These are phyloP conservation scores for Collybiopsis luxurians DNA, from an alignment of 768 basidiomycete genomes.

Conservation along the genomic window DNA sequence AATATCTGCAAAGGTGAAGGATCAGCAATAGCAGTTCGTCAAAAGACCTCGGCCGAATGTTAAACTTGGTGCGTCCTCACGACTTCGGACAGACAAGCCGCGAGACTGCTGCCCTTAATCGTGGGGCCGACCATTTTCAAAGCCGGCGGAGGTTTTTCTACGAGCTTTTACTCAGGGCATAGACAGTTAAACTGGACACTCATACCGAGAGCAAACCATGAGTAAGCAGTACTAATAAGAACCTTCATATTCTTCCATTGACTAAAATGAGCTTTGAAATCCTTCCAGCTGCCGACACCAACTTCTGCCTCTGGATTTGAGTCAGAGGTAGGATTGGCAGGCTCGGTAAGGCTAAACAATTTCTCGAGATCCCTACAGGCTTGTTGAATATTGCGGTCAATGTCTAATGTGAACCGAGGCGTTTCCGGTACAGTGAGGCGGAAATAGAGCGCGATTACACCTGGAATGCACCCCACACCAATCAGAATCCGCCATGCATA, in stretches of 20 bases:
- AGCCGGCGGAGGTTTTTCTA: too few relatives aligned
- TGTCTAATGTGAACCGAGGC: conserved; percentile 80
- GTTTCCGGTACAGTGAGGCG: conserved; percentile 92
- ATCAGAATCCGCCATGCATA: conserved; percentile 85
- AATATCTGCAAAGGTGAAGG: conserved; percentile 58
- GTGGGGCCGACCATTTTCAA: too few relatives aligned
- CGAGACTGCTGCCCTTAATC: too few relatives aligned
- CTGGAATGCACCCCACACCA: conserved; percentile 84
- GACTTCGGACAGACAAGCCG: too few relatives aligned
- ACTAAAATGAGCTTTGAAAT: conserved; percentile 69
- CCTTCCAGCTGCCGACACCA: conserved; percentile 64
- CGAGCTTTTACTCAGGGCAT: too few relatives aligned
- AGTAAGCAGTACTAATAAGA: conserved; percentile 73
- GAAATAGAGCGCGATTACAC: conserved; percentile 82
- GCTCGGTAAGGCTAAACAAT: conserved; percentile 44
- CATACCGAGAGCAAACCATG: conserved; percentile 88
- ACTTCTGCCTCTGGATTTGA: conserved; percentile 59
- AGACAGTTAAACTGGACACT: too few relatives aligned
- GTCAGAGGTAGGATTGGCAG: conserved; percentile 35
- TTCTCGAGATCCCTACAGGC: conserved; percentile 78
- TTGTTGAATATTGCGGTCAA: conserved; percentile 43
- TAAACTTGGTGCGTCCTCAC: too few relatives aligned
- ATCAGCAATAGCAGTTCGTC: too few relatives aligned
- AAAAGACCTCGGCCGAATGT: not conserved
- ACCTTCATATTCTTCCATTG: conserved; percentile 79